Base-by-base conservation (phyloP, 2,329 filamentous ascomycete species). In the Colletotrichum sp. region DNA sequence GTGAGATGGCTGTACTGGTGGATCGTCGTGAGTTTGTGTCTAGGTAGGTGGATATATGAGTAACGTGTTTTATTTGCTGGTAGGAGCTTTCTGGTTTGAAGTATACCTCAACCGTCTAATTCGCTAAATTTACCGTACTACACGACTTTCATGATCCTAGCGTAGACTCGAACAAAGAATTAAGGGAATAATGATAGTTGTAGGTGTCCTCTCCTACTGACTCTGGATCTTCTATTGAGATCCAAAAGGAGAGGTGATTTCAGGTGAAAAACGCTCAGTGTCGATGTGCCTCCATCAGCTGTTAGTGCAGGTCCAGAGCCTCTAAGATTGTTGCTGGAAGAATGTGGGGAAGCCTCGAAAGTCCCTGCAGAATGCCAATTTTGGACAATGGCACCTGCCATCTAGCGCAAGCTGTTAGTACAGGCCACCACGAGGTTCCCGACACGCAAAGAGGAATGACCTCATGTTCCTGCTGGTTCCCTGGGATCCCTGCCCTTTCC, bases 401-500 rank as follows among this genome's bases (percentile, higher is more conserved):
- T 36, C 12, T 48, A 58, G 61, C 21, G 52, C 26, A 3, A 14
- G 52, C 24, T 58, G 63, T 68, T 75, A 75, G 63, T 30, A 63
- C 56, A 26, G 12, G 14, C 30, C 14, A 18, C 12, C n/a, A 55
- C 24, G 52, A 55, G 61, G 63, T 58, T 58, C 28, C 63, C 62
- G 28, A n/a, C 64, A 62, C 55, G 36, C 69, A 56, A 65, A 61
- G 56, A 64, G 32, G 58, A 21, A 69, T 70, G 72, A 72, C 73
- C 75, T 75, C 72, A 75, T 76, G 48, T 61, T 72, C 66, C 52
- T 63, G 66, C 32, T 71, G 26, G 38, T 34, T 26, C 59, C 59
- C 43, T 16, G 5, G 24, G 58, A 64, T 58, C 74, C 72, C 63
- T 76, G 74, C 26, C 7, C 18, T 34, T 73, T 68, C 73, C 73